These are phyloP conservation scores for Neurospora discreta DNA, from an alignment of 495 filamentous ascomycete species.

Conservation along the genomic window DNA sequence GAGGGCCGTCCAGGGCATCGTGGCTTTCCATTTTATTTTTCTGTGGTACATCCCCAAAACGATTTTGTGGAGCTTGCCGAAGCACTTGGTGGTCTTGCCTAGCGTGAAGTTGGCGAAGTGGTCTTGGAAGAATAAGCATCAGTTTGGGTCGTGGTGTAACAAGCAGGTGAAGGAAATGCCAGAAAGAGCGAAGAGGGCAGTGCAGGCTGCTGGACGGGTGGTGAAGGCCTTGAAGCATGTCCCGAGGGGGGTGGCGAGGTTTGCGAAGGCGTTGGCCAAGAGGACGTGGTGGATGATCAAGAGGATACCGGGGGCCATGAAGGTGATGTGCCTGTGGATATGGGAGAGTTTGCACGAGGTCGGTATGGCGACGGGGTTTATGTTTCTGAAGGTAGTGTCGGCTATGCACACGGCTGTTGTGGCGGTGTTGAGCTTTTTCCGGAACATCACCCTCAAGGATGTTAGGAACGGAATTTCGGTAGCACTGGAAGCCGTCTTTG, in stretches of 20 bases:
- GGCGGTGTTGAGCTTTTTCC: slow-evolving; percentile 26
- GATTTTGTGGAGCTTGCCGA: slow-evolving; percentile 19
- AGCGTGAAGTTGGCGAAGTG: slow-evolving; percentile 8
- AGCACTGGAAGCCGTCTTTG: slow-evolving; percentile 22
- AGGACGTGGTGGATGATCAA: slow-evolving; percentile 15
- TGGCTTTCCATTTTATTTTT: slow-evolving; percentile 13
- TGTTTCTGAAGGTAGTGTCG: slow-evolving; percentile 18
- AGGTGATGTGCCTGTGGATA: slow-evolving; percentile 20
- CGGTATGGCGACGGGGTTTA: slow-evolving; percentile 15
- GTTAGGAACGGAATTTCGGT: slow-evolving; percentile 24
- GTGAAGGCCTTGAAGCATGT: slow-evolving; percentile 13
- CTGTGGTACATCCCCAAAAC: slow-evolving; percentile 21
- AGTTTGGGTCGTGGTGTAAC: slow-evolving; percentile 17
- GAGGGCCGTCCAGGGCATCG: slow-evolving; percentile 11
- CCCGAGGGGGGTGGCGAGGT: slow-evolving; percentile 10
- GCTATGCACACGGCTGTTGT: slow-evolving; percentile 25
- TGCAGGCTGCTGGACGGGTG: slow-evolving; percentile 2
- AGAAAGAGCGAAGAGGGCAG: slow-evolving; percentile 12
- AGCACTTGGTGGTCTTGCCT: slow-evolving; percentile 21
- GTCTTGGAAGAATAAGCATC: slow-evolving; percentile 15
- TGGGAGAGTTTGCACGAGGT: slow-evolving; percentile 18
- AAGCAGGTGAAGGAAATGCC: slow-evolving; percentile 15
- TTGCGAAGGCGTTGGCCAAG: slow-evolving; percentile 6
- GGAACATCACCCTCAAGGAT: slow-evolving; percentile 25
- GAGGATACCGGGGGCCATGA: slow-evolving; percentile 19